Base-by-base conservation (phyloP, 495 filamentous ascomycete species). In the Geopyxis carbonaria region DNA sequence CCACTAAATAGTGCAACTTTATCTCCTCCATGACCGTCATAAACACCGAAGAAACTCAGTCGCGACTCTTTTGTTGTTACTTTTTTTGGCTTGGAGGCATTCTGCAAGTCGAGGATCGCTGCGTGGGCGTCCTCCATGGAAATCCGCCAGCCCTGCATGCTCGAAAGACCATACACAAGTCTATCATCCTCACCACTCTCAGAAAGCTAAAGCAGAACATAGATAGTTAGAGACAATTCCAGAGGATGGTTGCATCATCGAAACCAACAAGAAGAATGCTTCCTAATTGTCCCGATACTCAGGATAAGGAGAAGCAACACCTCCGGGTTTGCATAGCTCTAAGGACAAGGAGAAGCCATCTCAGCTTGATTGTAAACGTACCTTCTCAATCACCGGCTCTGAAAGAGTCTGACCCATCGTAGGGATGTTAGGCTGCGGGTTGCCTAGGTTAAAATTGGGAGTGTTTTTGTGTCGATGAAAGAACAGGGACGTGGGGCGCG, bases 111-210 rank as follows among this genome's bases (percentile, higher is more conserved):
- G 53, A 97, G 78, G 20, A 93, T 60, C 15, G 78, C 69, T 25
- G 82, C 80, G 63, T 97, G 89, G 42, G 89, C 75, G 55, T 97
- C 89, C 59, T 97, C 89, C 89, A 97, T 97, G 61, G 81, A 91
- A 60, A 95, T 94, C 61, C 89, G 79, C 89, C 89, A 97, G 66
- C 89, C 89, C 63, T 97, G 89, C 89, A 97, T 97, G 60, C 82
- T 81, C 47, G 91, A 95, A 44, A 97, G 73, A 50, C 91, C 89
- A 58, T 78, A 97, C 46, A 86, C 58, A 54, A 92, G 72, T 57
- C 81, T 76, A 47, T 93, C 85, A 80, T 94, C 86, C 63, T 78
- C 78, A 59, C 89, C 87, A 52, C 77, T 74, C 56, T 75, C 73
- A 43, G 89, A 95, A 58, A 72, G 64, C 89, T 97, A 62, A 31